Base-by-base conservation (phyloP, 2,329 filamentous ascomycete genomes). In the Aspergillus unguis region DNA sequence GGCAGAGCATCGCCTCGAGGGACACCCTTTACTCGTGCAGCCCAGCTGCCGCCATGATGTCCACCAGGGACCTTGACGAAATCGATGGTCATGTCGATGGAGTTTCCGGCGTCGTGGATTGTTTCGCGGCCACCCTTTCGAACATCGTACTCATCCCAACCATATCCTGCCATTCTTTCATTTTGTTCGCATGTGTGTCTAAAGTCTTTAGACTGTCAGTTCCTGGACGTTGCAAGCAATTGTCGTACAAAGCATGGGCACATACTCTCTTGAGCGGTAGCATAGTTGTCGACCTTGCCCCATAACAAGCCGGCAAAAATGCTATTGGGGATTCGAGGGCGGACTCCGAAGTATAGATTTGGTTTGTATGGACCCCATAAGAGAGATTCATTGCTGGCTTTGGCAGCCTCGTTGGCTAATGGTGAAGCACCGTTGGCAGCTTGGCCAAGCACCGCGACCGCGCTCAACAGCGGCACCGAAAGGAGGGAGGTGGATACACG, bases 131-230 rank as follows among this genome's bases (percentile, higher is more conserved):
- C 94, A 57, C 94, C 94, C 52, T 81, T 87, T 53, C 94, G 82
- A 25, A 91, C 86, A 72, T 99, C 94, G 71, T 95, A 99, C 69
- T 95, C 90, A 65, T 97, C 92, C 94, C 94, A 99, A 57, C 94
- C 94, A 71, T 99, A 99, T 51, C 92, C 92, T 44, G 85, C 87
- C 81, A 99, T 95, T 59, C 88, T 88, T 69, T 95, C 90, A 70
- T 94, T 84, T 71, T 99, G 94, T 71, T 97, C 94, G 74, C 94
- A 99, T 0, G 94, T 96, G 71, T 96, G 91, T 59, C 94, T 85
- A 64, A 96, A 87, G 63, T 86, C 90, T 94, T 67, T 49, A 27
- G 23, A 23, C 55, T n/a, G 61, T 68, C 32, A 67, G 62, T n/a
- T 35, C 11, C 2, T 2, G 17, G 9, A 32, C 10, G 31, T 47